These are phyloP conservation scores for Wallemia hederae DNA, from an alignment of 1,284 basidiomycete genomes.

Conservation along the genomic window DNA sequence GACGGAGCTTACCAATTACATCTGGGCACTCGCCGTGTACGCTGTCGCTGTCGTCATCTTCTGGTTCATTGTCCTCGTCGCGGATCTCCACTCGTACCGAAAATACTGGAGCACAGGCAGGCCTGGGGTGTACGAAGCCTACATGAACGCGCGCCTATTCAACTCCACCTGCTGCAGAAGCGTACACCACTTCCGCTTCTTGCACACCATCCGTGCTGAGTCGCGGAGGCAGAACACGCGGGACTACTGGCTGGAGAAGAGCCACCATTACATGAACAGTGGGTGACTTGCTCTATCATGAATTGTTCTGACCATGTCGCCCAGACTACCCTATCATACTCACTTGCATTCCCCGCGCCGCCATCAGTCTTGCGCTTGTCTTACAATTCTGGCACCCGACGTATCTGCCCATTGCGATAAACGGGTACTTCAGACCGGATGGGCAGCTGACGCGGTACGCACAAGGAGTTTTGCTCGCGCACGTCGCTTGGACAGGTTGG, in stretches of 20 bases:
- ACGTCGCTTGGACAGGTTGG: background rate
- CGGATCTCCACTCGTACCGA: background rate
- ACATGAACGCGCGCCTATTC: background rate
- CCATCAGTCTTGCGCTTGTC: background rate
- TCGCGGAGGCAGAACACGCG: background rate
- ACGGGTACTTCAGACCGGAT: background rate
- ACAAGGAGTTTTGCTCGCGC: background rate
- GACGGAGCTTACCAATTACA: background rate
- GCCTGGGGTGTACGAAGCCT: background rate
- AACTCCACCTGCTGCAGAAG: background rate
- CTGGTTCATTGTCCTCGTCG: background rate
- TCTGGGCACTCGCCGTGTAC: background rate
- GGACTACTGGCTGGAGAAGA: background rate
- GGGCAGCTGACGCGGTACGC: background rate
- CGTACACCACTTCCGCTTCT: background rate
- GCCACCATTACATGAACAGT: background rate
- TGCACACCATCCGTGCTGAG: background rate
- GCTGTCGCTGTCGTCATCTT: background rate
- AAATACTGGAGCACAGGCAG: background rate
- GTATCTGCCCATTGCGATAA: background rate
- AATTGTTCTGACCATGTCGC: background rate
- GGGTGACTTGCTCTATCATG: background rate
- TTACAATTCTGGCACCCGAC: background rate
- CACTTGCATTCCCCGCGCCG: background rate
- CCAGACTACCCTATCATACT: background rate